phyloP scores from a whole-genome alignment of 768 basidiomycete species.

The Naganishia friedmannii region DNA sequence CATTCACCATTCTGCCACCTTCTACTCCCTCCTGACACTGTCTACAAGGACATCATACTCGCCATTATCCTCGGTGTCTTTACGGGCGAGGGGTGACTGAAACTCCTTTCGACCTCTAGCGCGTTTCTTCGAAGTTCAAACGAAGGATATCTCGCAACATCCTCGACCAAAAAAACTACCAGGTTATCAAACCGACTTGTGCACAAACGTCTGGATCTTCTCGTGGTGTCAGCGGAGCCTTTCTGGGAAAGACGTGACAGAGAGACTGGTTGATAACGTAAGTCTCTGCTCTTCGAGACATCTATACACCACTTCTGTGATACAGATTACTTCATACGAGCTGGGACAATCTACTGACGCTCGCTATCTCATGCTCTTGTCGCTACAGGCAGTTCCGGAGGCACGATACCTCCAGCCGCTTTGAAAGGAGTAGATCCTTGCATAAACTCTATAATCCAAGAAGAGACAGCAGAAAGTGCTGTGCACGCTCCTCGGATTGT shows the following conservation, averaged over 20 bases:
- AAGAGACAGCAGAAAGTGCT: not conserved
- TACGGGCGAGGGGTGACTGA: too few relatives aligned
- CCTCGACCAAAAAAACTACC: too few relatives aligned
- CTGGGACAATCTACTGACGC: not conserved
- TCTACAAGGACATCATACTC: too few relatives aligned
- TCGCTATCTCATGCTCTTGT: not conserved
- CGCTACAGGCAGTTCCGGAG: not conserved
- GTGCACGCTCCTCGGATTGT: not conserved
- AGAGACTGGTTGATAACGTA: not conserved
- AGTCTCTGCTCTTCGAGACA: not conserved
- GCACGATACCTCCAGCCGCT: not conserved
- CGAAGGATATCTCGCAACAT: too few relatives aligned
- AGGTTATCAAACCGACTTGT: too few relatives aligned
- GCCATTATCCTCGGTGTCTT: too few relatives aligned
- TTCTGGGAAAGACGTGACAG: not conserved
- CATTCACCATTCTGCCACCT: too few relatives aligned
- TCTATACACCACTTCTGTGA: not conserved
- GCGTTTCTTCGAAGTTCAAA: too few relatives aligned
- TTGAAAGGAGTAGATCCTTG: slow-evolving; percentile 1
- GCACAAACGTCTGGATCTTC: not conserved
- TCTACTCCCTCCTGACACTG: too few relatives aligned
- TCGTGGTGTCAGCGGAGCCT: not conserved
- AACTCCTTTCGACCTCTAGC: too few relatives aligned
- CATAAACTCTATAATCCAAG: not conserved
- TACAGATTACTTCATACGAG: not conserved